Evolutionary conservation across 1,284 basidiomycete genomes (phyloP), one percentile per base, ranked within the genome.

Genomic region (Pascua guehoae): DNA sequence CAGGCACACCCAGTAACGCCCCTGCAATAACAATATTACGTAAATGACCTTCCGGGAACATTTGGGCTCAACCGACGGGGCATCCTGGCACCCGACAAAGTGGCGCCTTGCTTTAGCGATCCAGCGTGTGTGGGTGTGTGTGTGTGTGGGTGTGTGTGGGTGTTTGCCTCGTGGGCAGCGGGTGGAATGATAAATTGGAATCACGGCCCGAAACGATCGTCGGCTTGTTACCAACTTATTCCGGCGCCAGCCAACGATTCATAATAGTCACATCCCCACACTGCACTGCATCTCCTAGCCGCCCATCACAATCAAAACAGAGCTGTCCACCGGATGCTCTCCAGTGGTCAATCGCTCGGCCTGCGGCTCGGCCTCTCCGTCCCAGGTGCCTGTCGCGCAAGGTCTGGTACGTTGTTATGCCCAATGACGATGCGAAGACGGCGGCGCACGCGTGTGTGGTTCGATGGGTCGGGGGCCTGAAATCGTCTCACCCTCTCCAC

Each of bases 321-420:
- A 32, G 24, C 24, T 32, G 24, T 32, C 24, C 24, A 7, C 24
- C 24, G 24, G 24, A 56, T 56, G 55, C 37, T 50, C 51, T 47
- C 46, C 40, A 51, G 55, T 47, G 55, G 55, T 46, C 39, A 52
- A 45, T 49, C 41, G 9, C 49, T 60, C 32, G 52, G 59, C 49
- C 55, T 60, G 17, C 38, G 52, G 16, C 55, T 60, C 40, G 45
- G 54, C n/a, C 41, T 53, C n/a, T 45, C 39, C 47, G 24, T 32
- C 24, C 24, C 24, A 32, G 24, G 24, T 32, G 24, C 24, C 24
- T 32, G 24, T 32, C 24, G 24, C 24, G 24, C 24, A 32, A 32
- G 24, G 24, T 32, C 24, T 32, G 24, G 24, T 32, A 32, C 24
- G 24, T 32, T 32, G 24, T 32, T 32, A 32, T 32, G 24, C 24